Evolutionary conservation across 306 rosid species (phyloP).

Genomic region (Inga laurina): DNA sequence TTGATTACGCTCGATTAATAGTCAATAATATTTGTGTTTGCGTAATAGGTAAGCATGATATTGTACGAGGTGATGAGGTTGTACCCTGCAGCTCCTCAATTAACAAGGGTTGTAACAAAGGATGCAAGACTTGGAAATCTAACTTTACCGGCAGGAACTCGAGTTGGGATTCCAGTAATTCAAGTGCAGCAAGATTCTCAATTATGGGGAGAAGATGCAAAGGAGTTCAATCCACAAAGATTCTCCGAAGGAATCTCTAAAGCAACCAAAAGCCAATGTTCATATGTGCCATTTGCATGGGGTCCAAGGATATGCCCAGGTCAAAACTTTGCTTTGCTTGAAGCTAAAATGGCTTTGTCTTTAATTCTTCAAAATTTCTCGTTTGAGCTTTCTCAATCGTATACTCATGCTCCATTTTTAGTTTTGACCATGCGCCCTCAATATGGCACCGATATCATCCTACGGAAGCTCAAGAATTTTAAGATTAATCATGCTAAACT

Average conservation of each 20-base stretch:
- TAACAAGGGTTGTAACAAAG: neutral
- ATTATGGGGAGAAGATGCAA: conserved; percentile 2
- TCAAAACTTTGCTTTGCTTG: conserved; percentile 44
- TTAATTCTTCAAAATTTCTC: conserved; percentile 41
- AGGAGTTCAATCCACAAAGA: neutral
- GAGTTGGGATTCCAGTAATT: neutral
- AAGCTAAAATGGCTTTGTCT: conserved; percentile 44
- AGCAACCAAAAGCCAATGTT: neutral
- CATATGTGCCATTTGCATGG: neutral
- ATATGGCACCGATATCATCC: conserved; percentile 44
- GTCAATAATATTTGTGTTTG: neutral
- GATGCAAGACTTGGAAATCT: neutral
- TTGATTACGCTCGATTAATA: neutral
- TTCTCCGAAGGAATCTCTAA: neutral
- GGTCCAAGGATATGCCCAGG: conserved; percentile 28
- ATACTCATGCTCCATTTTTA: conserved; percentile 43
- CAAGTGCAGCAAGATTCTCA: neutral
- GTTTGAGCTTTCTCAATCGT: conserved; percentile 43
- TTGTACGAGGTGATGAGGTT: conserved; percentile 10
- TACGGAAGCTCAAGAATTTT: neutral
- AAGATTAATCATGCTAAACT: neutral
- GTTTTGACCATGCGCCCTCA: conserved; percentile 33
- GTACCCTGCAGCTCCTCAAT: neutral
- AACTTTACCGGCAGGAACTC: neutral
- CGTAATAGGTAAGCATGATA: conserved; percentile 25